Evolutionary conservation across 2,329 filamentous ascomycete species (phyloP).

Genomic region (Aspergillus pseudotamarii): DNA sequence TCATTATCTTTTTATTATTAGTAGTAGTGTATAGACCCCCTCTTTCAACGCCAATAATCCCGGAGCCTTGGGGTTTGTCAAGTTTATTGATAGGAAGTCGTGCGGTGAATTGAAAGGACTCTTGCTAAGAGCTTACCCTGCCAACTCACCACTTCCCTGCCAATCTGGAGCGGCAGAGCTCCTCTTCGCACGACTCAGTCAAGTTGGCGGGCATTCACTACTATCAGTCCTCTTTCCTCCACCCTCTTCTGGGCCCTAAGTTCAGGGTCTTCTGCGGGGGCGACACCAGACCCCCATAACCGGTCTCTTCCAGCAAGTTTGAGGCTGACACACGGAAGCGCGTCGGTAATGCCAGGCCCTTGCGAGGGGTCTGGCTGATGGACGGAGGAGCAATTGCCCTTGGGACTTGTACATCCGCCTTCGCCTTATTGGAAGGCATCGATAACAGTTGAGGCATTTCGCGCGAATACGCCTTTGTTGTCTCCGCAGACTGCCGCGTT

Average conservation of each 20-base stretch:
- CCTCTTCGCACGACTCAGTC: conserved; percentile 60
- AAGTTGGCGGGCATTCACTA: conserved; percentile 90
- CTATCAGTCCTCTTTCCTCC: conserved; percentile 72
- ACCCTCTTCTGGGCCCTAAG: conserved; percentile 89
- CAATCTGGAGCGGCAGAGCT: conserved; percentile 47
- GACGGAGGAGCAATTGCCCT: conserved; percentile 37
- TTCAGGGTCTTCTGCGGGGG: conserved; percentile 95
- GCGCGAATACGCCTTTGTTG: not conserved
- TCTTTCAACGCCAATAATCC: not conserved
- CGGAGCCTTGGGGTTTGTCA: conserved; percentile 2
- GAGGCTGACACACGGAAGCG: conserved; percentile 41
- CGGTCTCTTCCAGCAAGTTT: conserved; percentile 50
- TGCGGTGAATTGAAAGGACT: conserved; percentile 20
- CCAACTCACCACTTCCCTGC: conserved; percentile 22
- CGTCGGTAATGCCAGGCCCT: conserved; percentile 45
- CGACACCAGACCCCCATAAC: conserved; percentile 97
- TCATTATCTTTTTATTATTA: not conserved
- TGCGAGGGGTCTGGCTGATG: conserved; percentile 47
- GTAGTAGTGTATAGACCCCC: not conserved
- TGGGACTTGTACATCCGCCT: conserved; percentile 29
- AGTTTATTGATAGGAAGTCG: conserved; percentile 16
- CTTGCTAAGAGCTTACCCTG: conserved; percentile 15
- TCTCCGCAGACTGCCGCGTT: conserved; percentile 6
- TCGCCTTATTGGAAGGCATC: conserved; percentile 22
- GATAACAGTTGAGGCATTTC: conserved; percentile 2